These are phyloP conservation scores for Chaetomium tenue DNA, from an alignment of 495 filamentous ascomycete genomes.

Conservation along the genomic window DNA sequence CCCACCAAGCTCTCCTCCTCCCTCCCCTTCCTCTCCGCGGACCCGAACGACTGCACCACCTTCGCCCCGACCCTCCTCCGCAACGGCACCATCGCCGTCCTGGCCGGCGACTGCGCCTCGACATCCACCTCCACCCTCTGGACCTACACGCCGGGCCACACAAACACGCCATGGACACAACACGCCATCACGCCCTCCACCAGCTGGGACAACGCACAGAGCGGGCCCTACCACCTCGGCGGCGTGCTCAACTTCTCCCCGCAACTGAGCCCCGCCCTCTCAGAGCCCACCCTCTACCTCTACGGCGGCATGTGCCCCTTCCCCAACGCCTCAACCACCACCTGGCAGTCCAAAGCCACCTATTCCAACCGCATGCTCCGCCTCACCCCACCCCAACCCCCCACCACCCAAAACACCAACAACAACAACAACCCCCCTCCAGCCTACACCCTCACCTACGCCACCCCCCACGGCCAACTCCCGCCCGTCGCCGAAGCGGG, in stretches of 20 bases:
- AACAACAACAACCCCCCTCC: not conserved
- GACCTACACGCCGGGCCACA: slow-evolving; percentile 37
- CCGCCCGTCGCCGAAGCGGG: slow-evolving; percentile 78
- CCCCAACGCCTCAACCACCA: slow-evolving; percentile 37
- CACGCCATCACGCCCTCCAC: slow-evolving; percentile 26
- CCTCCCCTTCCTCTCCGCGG: slow-evolving; percentile 62
- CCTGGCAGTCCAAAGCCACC: slow-evolving; percentile 62
- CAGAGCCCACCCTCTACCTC: slow-evolving; percentile 57
- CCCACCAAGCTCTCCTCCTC: slow-evolving; percentile 56
- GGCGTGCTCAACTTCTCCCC: slow-evolving; percentile 65
- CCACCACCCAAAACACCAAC: slow-evolving; percentile 30
- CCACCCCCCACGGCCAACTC: slow-evolving; percentile 29
- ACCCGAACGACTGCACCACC: slow-evolving; percentile 35
- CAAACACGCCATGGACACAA: slow-evolving; percentile 30
- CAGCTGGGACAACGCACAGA: slow-evolving; percentile 30
- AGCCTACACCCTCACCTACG: slow-evolving; percentile 26
- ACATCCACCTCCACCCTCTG: slow-evolving; percentile 37
- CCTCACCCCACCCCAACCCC: slow-evolving; percentile 47
- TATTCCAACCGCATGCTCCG: slow-evolving; percentile 77
- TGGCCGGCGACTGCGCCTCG: slow-evolving; percentile 64
- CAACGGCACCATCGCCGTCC: slow-evolving; percentile 65
- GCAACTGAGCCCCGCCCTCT: slow-evolving; percentile 50
- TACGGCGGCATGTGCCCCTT: slow-evolving; percentile 90
- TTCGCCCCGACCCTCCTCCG: slow-evolving; percentile 64
- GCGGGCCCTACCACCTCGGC: slow-evolving; percentile 64